These are phyloP conservation scores for Hypoxylon sp. DNA, from an alignment of 2,329 filamentous ascomycete species.

Conservation along the genomic window DNA sequence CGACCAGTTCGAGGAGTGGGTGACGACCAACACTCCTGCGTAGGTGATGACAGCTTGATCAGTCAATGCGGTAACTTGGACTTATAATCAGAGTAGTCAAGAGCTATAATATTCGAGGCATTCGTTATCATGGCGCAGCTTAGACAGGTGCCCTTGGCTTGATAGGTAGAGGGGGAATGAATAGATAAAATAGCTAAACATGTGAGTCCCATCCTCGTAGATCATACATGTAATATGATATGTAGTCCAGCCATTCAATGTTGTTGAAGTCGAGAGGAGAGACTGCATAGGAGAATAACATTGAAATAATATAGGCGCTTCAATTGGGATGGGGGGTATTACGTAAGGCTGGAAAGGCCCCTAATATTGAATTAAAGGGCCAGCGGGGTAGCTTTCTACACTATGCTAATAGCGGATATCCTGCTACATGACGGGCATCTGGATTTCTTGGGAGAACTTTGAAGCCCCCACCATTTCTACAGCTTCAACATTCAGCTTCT, in stretches of 20 bases:
- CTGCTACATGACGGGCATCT: neutral
- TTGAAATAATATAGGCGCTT: neutral
- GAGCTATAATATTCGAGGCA: slow-evolving; percentile 44
- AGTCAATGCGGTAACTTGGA: slow-evolving; percentile 26
- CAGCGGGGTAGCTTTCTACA: neutral
- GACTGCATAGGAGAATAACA: neutral
- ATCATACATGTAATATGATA: neutral
- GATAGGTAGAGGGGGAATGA: slow-evolving; percentile 24
- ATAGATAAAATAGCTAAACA: slow-evolving; percentile 26
- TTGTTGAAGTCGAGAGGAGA: neutral
- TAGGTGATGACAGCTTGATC: slow-evolving; percentile 34
- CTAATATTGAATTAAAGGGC: neutral
- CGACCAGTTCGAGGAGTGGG: slow-evolving; percentile 55
- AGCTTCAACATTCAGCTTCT: neutral
- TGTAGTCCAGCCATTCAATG: neutral
- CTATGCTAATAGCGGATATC: neutral
- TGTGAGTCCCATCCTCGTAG: neutral
- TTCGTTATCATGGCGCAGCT: slow-evolving; percentile 35
- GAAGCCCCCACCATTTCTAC: neutral
- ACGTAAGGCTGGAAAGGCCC: neutral
- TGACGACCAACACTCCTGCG: slow-evolving; percentile 46
- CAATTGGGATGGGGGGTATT: neutral
- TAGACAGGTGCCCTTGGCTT: slow-evolving; percentile 29
- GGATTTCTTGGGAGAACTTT: neutral
- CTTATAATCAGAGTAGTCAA: slow-evolving; percentile 41